phyloP scores from a whole-genome alignment of 805 yeast species.

The Saccharomyces cerevisiae region DNA sequence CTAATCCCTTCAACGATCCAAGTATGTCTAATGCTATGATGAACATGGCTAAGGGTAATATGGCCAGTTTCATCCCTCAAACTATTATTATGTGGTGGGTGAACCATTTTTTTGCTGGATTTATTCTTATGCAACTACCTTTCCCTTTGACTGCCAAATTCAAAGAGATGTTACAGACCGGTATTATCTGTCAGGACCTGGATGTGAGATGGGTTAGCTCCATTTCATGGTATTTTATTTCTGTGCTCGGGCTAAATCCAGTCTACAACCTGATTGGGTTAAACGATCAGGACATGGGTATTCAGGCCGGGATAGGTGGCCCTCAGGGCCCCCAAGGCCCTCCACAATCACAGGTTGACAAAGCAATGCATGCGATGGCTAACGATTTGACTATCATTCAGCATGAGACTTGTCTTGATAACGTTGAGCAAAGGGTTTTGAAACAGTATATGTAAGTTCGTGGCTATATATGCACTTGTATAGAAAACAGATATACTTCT shows the following conservation, averaged over 20 bases:
- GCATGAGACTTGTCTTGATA: conserved; percentile 48
- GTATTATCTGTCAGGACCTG: conserved; percentile 74
- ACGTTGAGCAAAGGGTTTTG: conserved; percentile 53
- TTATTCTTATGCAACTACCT: conserved; percentile 79
- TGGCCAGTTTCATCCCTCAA: conserved; percentile 83
- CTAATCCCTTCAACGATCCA: conserved; percentile 66
- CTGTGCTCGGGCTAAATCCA: conserved; percentile 73
- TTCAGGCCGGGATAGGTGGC: conserved; percentile 19
- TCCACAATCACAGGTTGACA: conserved; percentile 55
- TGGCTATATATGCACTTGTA: background rate
- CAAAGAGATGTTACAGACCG: conserved; percentile 85
- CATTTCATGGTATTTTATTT: conserved; percentile 92
- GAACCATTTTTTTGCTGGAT: conserved; percentile 85
- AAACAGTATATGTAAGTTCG: conserved; percentile 8
- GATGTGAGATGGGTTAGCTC: conserved; percentile 90
- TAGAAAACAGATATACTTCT: background rate
- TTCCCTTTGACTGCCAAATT: conserved; percentile 85
- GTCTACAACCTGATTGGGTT: conserved; percentile 59
- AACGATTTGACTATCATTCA: conserved; percentile 61
- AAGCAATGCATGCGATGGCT: conserved; percentile 59
- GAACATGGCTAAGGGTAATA: conserved; percentile 70
- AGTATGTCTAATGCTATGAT: conserved; percentile 62
- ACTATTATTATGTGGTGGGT: conserved; percentile 95
- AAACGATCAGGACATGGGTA: conserved; percentile 14
- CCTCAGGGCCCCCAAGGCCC: conserved; percentile 32